Evolutionary conservation across 2,329 filamentous ascomycete species (phyloP).

Genomic region (Aspergillus pseudonomiae): DNA sequence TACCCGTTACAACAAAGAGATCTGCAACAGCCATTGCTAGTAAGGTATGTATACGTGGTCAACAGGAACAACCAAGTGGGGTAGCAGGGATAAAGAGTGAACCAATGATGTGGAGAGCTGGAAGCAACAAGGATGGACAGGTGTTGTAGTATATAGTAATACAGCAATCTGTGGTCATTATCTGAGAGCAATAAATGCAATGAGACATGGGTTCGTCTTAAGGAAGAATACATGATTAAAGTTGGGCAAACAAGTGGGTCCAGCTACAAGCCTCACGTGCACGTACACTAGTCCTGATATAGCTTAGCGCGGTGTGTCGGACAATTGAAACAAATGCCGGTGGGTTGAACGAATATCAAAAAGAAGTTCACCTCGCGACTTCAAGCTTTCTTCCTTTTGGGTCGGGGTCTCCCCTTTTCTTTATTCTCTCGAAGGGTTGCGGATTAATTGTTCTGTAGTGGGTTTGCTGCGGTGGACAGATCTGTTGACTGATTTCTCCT

Average conservation of each 20-base stretch:
- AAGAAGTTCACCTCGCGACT: constrained; percentile 15
- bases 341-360: constrained; percentile 23
- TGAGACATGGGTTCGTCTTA: background rate
- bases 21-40: no score
- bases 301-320: constrained; percentile 22
- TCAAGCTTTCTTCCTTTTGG: constrained; percentile 16
- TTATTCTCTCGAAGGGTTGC: constrained; percentile 15
- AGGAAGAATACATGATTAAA: background rate
- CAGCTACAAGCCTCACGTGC: constrained; percentile 25
- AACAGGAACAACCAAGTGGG: background rate
- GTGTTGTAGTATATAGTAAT: background rate
- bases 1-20: no score
- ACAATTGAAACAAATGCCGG: constrained; percentile 21
- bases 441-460: constrained; percentile 4
- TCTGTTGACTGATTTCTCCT: constrained; percentile 6
- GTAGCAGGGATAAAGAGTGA: background rate
- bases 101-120: background rate
- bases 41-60: background rate
- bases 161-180: no score
- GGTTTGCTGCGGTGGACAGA: constrained; percentile 1
- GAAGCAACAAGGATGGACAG: background rate
- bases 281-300: constrained; percentile 15
- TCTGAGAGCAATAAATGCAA: background rate
- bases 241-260: constrained; percentile 2
- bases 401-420: constrained; percentile 17